Evolutionary conservation across 305 asterid genomes (phyloP).

Genomic region (Petunia hybrid): DNA sequence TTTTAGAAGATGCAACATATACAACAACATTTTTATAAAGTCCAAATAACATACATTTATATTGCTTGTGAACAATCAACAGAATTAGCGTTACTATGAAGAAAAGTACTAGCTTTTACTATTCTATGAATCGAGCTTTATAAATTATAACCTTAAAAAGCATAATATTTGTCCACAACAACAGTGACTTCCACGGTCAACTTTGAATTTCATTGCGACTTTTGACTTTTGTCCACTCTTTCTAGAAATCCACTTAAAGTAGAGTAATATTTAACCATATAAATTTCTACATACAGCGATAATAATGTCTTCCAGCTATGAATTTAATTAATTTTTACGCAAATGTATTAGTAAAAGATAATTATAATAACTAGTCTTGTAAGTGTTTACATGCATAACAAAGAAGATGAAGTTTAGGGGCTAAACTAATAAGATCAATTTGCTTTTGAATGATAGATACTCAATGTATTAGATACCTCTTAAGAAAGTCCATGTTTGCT

Average conservation of each 20-base stretch:
- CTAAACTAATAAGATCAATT: neutral
- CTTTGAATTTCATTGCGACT: slow-evolving; percentile 26
- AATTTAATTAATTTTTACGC: neutral
- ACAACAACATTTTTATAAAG: no score
- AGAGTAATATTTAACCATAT: neutral
- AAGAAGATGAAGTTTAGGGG: neutral
- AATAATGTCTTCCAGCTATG: neutral
- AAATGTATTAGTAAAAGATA: neutral
- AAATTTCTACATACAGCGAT: neutral
- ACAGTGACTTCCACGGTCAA: neutral
- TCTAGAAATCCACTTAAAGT: neutral
- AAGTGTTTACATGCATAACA: neutral
- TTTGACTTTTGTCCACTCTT: neutral
- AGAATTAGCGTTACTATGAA: slow-evolving; percentile 10
- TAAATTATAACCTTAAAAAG: neutral
- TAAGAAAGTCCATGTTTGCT: no score
- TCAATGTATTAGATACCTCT: no score
- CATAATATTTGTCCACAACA: neutral
- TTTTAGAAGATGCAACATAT: no score
- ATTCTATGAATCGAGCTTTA: slow-evolving; percentile 14
- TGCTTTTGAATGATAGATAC: no score
- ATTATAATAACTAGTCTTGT: neutral
- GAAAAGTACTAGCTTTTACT: neutral
- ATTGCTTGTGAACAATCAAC: neutral
- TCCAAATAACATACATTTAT: no score